Evolutionary conservation across 495 filamentous ascomycete genomes (phyloP).

Genomic region (Tuber aestivum): DNA sequence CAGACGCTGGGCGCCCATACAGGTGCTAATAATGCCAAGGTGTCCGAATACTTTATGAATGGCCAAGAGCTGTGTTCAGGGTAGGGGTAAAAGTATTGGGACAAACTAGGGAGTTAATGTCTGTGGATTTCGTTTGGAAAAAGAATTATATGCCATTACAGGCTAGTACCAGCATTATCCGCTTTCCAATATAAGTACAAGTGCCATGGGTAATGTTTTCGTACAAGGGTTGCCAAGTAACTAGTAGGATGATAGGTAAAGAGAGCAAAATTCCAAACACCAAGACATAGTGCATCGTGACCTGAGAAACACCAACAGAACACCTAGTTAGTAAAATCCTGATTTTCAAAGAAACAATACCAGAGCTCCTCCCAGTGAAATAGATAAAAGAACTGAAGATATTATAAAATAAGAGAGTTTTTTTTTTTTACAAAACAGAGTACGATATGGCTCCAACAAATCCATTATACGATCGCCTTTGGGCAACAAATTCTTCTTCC

Average conservation of each 20-base stretch:
- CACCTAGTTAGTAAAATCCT: neutral
- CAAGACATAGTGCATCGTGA: neutral
- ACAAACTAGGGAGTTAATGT: too few relatives aligned
- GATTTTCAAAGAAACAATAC: neutral
- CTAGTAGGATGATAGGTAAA: neutral
- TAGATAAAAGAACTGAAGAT: neutral
- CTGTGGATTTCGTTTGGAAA: too few relatives aligned
- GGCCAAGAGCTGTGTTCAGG: too few relatives aligned
- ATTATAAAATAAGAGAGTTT: neutral
- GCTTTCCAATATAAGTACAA: too few relatives aligned
- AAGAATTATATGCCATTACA: too few relatives aligned
- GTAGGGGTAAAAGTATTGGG: too few relatives aligned
- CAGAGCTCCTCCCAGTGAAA: neutral
- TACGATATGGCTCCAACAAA: neutral
- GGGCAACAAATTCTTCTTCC: neutral
- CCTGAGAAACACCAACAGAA: neutral
- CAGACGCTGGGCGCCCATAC: too few relatives aligned
- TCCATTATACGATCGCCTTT: neutral
- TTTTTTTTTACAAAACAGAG: neutral
- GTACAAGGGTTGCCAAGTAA: neutral
- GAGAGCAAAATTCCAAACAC: neutral
- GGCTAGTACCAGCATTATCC: too few relatives aligned
- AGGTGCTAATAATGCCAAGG: too few relatives aligned
- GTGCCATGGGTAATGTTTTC: neutral
- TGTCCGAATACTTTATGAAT: too few relatives aligned